Conservation (phyloP, 441 rosid species). For the Euphorbia neoarborescens region DNA sequence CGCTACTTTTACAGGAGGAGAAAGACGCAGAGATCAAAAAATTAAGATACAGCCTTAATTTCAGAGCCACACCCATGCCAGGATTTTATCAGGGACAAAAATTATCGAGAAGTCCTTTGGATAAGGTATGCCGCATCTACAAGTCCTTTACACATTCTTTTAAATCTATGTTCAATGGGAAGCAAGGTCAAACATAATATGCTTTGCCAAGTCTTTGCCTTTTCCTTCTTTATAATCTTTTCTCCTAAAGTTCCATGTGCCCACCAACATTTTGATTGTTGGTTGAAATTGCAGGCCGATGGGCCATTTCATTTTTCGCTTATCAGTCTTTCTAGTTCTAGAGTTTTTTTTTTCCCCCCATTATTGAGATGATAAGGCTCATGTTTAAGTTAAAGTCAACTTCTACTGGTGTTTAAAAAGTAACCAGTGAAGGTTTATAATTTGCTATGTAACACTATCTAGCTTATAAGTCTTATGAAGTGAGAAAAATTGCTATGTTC, state of each 20-base stretch:
- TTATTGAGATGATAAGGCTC: conserved; percentile 6
- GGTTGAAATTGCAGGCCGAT: neutral
- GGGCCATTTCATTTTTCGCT: neutral
- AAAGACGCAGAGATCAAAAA: conserved; percentile 43
- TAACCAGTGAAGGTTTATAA: conserved; percentile 11
- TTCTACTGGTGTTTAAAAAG: conserved; percentile 3
- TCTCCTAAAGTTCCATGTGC: neutral
- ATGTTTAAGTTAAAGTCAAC: conserved; percentile 13
- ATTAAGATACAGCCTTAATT: conserved; percentile 33
- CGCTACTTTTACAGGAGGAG: conserved; percentile 36
- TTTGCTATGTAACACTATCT: neutral
- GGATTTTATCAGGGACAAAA: conserved; percentile 37
- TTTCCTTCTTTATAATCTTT: neutral
- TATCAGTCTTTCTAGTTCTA: neutral
- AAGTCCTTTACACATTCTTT: neutral
- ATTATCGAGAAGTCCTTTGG: conserved; percentile 32
- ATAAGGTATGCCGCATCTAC: conserved; percentile 32
- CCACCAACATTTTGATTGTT: neutral
- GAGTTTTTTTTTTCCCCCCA: neutral
- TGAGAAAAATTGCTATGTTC: neutral
- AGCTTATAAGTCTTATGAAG: neutral
- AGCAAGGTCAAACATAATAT: conserved; percentile 6
- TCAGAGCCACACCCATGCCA: conserved; percentile 46
- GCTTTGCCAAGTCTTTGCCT: neutral
- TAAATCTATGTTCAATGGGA: neutral